Base-by-base conservation (phyloP, 2,329 filamentous ascomycete species). In the Aspergillus puulaauensis region DNA sequence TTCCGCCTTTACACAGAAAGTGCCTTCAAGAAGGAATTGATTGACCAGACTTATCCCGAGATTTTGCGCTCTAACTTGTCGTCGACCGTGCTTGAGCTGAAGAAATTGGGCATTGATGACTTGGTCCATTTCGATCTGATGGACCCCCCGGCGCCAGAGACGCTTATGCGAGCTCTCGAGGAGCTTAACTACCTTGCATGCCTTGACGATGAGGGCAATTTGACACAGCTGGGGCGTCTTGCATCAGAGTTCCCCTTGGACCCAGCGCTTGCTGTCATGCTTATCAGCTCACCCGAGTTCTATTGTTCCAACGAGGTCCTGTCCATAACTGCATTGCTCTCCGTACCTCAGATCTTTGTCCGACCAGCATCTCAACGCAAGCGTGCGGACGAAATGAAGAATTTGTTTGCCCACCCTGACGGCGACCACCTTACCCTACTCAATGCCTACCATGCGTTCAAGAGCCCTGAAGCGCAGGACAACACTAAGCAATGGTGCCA, bases 301-400 rank as follows among this genome's bases (percentile, higher is more conserved):
- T 96, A 95, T 79, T 99, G 95, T 82, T 96, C 93, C 46, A 98
- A 98, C 76, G 95, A 99, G 80, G 95, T 99, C 41, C 83, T 99
- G 14, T 98, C 95, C 43, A 90, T 99, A 67, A 96, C 93, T 1
- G 90, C 95, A 1, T 85, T 99, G 11, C 86, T 99, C 19, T 98
- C 93, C 0, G 95, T 98, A 11, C 95, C 95, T 0, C 91, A 97
- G 73, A 86, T 98, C 59, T 99, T 96, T 72, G 86, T 96, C 31
- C 90, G 95, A 8, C 95, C 95, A 1, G 89, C 90, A 49, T 86
- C 85, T 68, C 88, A 90, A 66, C 87, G 93, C 61, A 96, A 96
- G 78, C 89, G 90, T 46, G 95, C 95, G 47, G 95, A 99, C 73
- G 92, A 97, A 75, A 98, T 98, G 92, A 99, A 99, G 82, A 83